Evolutionary conservation across 75 land plant genomes (phyloP).

Genomic region (Sequoiadendron giganteum): DNA sequence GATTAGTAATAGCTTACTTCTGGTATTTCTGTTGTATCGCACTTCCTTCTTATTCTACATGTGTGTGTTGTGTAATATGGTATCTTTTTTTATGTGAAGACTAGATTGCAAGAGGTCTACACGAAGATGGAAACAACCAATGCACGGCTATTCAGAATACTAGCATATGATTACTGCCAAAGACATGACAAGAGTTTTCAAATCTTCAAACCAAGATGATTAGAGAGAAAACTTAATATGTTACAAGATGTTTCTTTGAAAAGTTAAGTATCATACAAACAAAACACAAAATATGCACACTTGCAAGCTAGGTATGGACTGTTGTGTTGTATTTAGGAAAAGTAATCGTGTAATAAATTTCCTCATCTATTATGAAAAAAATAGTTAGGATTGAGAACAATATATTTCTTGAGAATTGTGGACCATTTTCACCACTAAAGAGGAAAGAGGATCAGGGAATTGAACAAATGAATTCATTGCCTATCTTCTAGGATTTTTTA

Average conservation of each 20-base stretch:
- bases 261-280: not conserved
- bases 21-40: not conserved
- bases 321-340: not conserved
- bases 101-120: not conserved
- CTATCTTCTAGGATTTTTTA: not conserved
- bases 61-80: not conserved
- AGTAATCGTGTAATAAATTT: not conserved
- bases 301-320: not conserved
- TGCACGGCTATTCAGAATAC: not conserved
- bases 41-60: too few relatives aligned
- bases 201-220: not conserved
- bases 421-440: not conserved
- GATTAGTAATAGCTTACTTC: not conserved
- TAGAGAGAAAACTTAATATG: not conserved
- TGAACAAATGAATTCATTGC: not conserved
- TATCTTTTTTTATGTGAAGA: not conserved
- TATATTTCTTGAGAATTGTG: not conserved
- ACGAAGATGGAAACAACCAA: not conserved
- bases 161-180: not conserved
- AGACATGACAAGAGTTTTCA: not conserved
- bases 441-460: not conserved
- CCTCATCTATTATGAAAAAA: not conserved
- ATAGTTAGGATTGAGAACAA: not conserved
- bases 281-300: not conserved
- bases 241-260: not conserved